Base-by-base conservation (phyloP, 169 alveolate species). In the Cryptosporidium muris region DNA sequence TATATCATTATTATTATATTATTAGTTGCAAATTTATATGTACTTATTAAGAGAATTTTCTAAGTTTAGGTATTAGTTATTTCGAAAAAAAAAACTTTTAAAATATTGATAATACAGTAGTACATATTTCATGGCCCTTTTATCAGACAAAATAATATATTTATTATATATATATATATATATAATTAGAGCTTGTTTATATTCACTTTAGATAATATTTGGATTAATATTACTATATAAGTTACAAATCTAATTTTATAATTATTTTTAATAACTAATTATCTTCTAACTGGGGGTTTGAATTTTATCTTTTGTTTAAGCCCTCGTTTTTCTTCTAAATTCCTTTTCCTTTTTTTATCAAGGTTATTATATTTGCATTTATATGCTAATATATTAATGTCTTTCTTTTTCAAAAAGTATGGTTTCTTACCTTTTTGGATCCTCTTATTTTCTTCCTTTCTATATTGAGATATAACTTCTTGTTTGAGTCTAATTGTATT, bases 361-460 rank as follows among this genome's bases (percentile, higher is more conserved):
- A 74, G 62, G 7, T 74, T 11, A n/a, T 74, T 74, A 45, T 74
- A 74, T 48, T 74, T 74, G 5, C 60, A 58, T 14, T 74, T 47
- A 58, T 74, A 51, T 47, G 60, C 62, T 0, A 68, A 53, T 3
- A 60, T 25, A 60, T 74, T 56, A 49, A 74, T 58, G 45, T 74
- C 85, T 58, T 60, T 74, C 47, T 58, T 58, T 58, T 74, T 74
- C 40, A 74, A 51, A 16, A 56, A 74, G 60, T 58, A 74, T 45
- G 85, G 85, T 58, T 74, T 74, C 14, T 74, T 74, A 12, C 85
- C 85, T 6, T 63, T 7, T 9, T 74, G 64, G 60, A 74, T 25
- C 34, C 60, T 74, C 2, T 49, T 40, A 58, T 74, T 66, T 58
- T 74, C 85, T 58, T 56, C 51, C 62, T 74, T 74, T 56, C 85